Percentiles rank a stretch among this genome's conserved stretches.
phyloP scores from a whole-genome alignment of 345 rosid genomes.

The Gossypium australe region DNA sequence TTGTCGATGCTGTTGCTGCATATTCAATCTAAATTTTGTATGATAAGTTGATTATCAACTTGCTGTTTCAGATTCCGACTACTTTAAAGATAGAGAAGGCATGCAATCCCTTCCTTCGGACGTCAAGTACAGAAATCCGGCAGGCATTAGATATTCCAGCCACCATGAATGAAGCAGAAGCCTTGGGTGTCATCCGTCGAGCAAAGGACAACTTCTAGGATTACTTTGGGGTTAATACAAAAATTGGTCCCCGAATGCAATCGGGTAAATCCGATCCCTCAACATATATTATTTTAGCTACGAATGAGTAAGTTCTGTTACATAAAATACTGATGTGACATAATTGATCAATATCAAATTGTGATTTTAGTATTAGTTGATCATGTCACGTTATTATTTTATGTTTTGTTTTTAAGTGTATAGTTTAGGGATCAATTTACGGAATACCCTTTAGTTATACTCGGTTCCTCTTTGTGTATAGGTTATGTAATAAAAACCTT shows the following conservation, averaged over 20 bases:
- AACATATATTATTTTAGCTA: too few relatives aligned
- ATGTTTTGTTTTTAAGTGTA: too few relatives aligned
- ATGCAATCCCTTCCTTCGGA: slow-evolving; percentile 90
- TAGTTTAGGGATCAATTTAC: too few relatives aligned
- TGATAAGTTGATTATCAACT: not conserved
- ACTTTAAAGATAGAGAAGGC: slow-evolving; percentile 72
- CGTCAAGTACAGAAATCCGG: slow-evolving; percentile 62
- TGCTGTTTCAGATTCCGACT: slow-evolving; percentile 62
- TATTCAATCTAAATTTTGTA: not conserved
- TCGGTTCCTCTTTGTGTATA: slow-evolving; percentile 32
- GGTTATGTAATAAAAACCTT: slow-evolving; percentile 19
- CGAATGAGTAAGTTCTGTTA: too few relatives aligned
- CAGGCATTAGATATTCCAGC: slow-evolving; percentile 51
- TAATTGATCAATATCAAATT: too few relatives aligned
- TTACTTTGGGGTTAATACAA: not conserved
- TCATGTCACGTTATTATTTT: too few relatives aligned
- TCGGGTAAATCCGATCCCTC: too few relatives aligned
- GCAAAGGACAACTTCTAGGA: slow-evolving; percentile 74
- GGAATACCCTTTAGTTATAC: not conserved
- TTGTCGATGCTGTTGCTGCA: not conserved
- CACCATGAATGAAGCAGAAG: slow-evolving; percentile 61
- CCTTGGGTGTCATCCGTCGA: slow-evolving; percentile 53
- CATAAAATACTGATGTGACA: too few relatives aligned
- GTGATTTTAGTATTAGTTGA: too few relatives aligned
- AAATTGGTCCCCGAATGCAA: too few relatives aligned